A percentile compares a stretch with the other conserved stretches of the same genome.
These are phyloP conservation scores for Colletotrichum lentis DNA, from an alignment of 2,329 filamentous ascomycete genomes.

Conservation along the genomic window DNA sequence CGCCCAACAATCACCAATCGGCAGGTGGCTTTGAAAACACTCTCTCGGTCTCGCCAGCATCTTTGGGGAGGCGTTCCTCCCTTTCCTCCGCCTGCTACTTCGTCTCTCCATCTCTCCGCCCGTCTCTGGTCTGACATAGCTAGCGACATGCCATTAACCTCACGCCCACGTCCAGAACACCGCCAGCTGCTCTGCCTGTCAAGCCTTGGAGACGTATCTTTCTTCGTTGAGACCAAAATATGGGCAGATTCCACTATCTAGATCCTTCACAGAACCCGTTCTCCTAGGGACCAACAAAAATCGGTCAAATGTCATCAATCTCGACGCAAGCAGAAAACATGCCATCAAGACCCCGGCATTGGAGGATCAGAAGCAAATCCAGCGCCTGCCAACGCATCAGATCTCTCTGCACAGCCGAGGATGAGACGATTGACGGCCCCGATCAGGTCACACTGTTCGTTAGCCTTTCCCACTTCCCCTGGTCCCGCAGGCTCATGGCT, in stretches of 20 bases:
- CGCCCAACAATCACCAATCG: slow-evolving; percentile 6
- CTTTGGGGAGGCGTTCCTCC: slow-evolving; percentile 4
- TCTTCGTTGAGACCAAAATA: slow-evolving; percentile 29
- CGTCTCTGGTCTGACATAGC: slow-evolving; percentile 11
- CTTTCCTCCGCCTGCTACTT: slow-evolving; percentile 3
- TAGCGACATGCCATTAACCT: slow-evolving; percentile 19
- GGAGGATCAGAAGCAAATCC: slow-evolving; percentile 35
- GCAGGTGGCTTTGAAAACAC: not conserved
- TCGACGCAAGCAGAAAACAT: slow-evolving; percentile 15
- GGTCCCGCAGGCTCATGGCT: slow-evolving; percentile 20
- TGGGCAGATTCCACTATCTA: slow-evolving; percentile 11
- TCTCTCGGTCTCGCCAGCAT: not conserved
- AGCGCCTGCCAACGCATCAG: not conserved
- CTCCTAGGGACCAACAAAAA: slow-evolving; percentile 27
- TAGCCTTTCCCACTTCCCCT: slow-evolving; percentile 20
- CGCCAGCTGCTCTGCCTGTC: not conserved
- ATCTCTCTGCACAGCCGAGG: slow-evolving; percentile 35
- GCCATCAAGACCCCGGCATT: slow-evolving; percentile 17
- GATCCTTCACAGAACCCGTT: slow-evolving; percentile 1
- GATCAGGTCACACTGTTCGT: slow-evolving; percentile 34
- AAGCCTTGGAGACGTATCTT: slow-evolving; percentile 3
- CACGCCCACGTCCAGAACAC: slow-evolving; percentile 19
- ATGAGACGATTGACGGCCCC: slow-evolving; percentile 31
- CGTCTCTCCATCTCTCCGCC: slow-evolving; percentile 14
- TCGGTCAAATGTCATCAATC: slow-evolving; percentile 15